phyloP scores from a whole-genome alignment of 345 rosid species.

The Rhodomyrtus tomentosa region DNA sequence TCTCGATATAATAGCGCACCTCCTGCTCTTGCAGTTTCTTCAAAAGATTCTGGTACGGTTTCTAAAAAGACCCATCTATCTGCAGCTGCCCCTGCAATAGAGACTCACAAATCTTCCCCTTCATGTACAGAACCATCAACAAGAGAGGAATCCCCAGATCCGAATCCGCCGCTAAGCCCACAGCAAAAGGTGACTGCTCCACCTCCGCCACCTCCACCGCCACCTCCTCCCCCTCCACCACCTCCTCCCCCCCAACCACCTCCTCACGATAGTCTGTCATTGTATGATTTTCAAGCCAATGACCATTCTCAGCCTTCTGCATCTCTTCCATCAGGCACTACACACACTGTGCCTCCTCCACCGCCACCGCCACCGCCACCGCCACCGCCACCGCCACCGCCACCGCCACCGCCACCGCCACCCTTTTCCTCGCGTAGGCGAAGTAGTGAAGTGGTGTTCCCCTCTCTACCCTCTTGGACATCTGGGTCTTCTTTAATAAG shows the following conservation, averaged over 20 bases:
- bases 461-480: slow-evolving; percentile 58
- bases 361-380: slow-evolving; percentile 24
- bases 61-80: slow-evolving; percentile 19
- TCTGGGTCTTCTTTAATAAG: slow-evolving; percentile 14
- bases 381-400: slow-evolving; percentile 20
- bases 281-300: neutral
- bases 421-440: slow-evolving; percentile 16
- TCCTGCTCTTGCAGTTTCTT: slow-evolving; percentile 48
- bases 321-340: slow-evolving; percentile 9
- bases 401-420: slow-evolving; percentile 29
- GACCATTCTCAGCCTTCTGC: slow-evolving; percentile 2
- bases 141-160: slow-evolving; percentile 8
- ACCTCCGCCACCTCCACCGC: slow-evolving; percentile 12
- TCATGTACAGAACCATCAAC: slow-evolving; percentile 13
- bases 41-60: slow-evolving; percentile 34
- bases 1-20: slow-evolving; percentile 76
- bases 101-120: slow-evolving; percentile 26
- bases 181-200: slow-evolving; percentile 15
- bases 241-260: slow-evolving; percentile 16
- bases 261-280: neutral
- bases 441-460: slow-evolving; percentile 18
- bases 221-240: slow-evolving; percentile 5
- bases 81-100: slow-evolving; percentile 18
- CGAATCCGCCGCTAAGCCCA: slow-evolving; percentile 1
- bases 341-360: slow-evolving; percentile 13